Evolutionary conservation across 192 early-diverging fungal genomes (phyloP).

Genomic region (Rhizophagus sp.): DNA sequence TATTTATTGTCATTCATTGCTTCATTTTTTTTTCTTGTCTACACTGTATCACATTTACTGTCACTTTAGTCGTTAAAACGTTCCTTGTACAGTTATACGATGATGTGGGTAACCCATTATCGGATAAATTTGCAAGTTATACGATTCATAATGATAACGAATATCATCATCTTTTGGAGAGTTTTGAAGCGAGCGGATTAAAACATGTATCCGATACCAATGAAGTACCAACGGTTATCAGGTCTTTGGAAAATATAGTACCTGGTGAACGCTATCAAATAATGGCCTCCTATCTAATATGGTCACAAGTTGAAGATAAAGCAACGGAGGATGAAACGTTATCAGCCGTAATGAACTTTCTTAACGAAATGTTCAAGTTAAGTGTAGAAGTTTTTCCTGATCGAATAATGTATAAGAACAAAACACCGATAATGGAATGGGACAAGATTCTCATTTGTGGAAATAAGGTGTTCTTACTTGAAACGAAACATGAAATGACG

Average conservation of each 20-base stretch:
- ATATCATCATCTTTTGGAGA: not conserved
- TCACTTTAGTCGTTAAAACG: not conserved
- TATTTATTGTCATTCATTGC: too few species aligned
- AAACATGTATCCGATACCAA: not conserved
- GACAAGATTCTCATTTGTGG: conserved; percentile 6
- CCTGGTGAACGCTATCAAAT: not conserved
- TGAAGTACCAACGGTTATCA: not conserved
- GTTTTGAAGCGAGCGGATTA: not conserved
- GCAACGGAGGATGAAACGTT: not conserved
- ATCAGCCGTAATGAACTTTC: not conserved
- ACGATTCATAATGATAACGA: too few species aligned
- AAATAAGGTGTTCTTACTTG: conserved; percentile 13
- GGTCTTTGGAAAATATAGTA: not conserved
- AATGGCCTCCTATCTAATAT: not conserved
- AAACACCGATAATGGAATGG: conserved; percentile 1
- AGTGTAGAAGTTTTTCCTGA: conserved; percentile 9
- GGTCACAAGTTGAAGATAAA: not conserved
- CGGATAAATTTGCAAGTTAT: not conserved
- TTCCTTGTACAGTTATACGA: not conserved
- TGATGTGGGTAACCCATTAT: not conserved
- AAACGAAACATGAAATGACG: conserved; percentile 27
- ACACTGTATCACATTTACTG: too few species aligned
- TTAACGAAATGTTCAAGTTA: conserved; percentile 9
- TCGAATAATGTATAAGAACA: conserved; percentile 17
- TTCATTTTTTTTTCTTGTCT: too few species aligned